phyloP scores from a whole-genome alignment of 2,329 filamentous ascomycete genomes.

The Chaetomiaceae sp. region DNA sequence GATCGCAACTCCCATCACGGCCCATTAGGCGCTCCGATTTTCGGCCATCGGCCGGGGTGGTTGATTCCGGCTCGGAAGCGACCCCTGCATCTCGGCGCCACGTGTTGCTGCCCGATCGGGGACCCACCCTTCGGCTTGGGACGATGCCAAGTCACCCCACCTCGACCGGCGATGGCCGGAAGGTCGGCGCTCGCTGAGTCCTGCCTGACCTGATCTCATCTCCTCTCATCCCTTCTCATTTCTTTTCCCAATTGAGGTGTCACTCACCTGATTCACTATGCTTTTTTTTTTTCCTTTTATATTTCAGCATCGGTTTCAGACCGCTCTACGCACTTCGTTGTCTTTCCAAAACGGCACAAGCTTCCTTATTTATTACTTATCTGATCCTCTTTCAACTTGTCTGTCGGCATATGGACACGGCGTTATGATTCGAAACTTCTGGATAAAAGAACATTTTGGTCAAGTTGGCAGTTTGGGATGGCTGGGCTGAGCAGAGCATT shows the following conservation, averaged over 20 bases:
- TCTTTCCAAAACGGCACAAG: not conserved
- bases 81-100: conserved; percentile 3
- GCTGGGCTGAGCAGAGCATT: conserved; percentile 3
- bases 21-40: conserved; percentile 13
- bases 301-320: not conserved
- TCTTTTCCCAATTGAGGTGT: not conserved
- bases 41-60: not conserved
- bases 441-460: not conserved
- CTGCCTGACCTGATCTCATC: no score
- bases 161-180: not conserved
- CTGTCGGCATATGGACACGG: conserved; percentile 3
- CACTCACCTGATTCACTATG: not conserved
- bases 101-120: conserved; percentile 17
- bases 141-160: not conserved
- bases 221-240: not conserved
- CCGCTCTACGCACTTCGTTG: not conserved
- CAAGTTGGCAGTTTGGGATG: not conserved
- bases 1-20: conserved; percentile 16
- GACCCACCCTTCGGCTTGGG: not conserved
- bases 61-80: not conserved
- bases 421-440: not conserved
- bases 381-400: not conserved
- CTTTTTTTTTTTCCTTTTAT: not conserved
- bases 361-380: not conserved
- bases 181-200: no score